Conservation (phyloP, 2,329 filamentous ascomycete species). For the Pyricularia grisea region DNA sequence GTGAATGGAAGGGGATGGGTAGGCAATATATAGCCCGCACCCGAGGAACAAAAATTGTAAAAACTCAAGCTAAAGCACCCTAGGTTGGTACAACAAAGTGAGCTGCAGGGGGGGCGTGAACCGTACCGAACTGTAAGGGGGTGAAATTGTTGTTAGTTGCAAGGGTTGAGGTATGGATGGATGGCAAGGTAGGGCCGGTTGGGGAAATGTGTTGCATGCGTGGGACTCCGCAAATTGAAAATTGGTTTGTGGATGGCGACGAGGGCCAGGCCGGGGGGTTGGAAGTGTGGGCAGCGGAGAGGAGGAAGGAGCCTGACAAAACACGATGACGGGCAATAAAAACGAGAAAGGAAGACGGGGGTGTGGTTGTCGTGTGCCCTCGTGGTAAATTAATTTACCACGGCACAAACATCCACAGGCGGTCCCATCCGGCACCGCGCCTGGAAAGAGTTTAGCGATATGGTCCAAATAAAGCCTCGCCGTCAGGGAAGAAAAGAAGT, state of each 20-base stretch:
- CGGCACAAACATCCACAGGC: background rate
- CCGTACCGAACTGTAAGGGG: background rate
- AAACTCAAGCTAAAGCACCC: background rate
- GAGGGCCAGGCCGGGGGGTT: background rate
- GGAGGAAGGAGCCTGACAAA: background rate
- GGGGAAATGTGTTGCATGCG: background rate
- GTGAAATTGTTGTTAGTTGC: background rate
- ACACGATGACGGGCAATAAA: background rate
- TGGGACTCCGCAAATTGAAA: background rate
- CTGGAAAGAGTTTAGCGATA: background rate
- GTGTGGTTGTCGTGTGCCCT: background rate
- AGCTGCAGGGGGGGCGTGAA: background rate
- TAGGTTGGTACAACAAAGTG: background rate
- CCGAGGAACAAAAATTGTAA: background rate
- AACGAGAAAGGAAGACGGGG: background rate
- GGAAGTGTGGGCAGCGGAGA: background rate
- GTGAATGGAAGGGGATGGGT: background rate
- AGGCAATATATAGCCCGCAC: background rate
- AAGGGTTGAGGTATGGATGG: background rate
- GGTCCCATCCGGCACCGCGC: background rate
- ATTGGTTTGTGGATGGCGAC: background rate
- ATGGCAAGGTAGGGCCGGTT: background rate
- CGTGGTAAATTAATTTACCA: background rate
- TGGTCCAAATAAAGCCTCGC: background rate
- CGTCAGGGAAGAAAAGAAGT: background rate